These are phyloP conservation scores for Nakazawaea anatomiae DNA, from an alignment of 805 yeast species.

Conservation along the genomic window DNA sequence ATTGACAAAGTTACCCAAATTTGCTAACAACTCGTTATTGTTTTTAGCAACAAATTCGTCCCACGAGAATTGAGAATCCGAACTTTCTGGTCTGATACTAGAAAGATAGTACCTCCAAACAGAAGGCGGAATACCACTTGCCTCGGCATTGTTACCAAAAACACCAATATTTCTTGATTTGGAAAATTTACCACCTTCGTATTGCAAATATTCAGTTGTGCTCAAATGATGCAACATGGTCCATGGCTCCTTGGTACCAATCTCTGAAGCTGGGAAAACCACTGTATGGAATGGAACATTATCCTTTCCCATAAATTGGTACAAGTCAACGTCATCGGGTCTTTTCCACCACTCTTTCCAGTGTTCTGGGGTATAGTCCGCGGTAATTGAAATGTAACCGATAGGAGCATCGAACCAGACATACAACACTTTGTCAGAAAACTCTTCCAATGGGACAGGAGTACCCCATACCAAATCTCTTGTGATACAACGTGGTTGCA, in stretches of 20 bases:
- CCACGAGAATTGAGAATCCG: slow-evolving; percentile 98
- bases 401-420: slow-evolving; percentile 99
- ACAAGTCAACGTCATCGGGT: slow-evolving; percentile 82
- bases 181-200: slow-evolving; percentile 97
- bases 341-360: slow-evolving; percentile 95
- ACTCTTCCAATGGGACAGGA: slow-evolving; percentile 89
- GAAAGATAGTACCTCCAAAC: slow-evolving; percentile 98
- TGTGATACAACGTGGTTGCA: slow-evolving; percentile 91
- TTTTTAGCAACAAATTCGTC: slow-evolving; percentile 89
- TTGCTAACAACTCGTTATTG: slow-evolving; percentile 89
- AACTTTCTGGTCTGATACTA: slow-evolving; percentile 87
- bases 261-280: slow-evolving; percentile 88
- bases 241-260: slow-evolving; percentile 89
- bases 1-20: slow-evolving; percentile 94
- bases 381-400: slow-evolving; percentile 95
- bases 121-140: slow-evolving; percentile 82
- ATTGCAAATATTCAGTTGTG: slow-evolving; percentile 95
- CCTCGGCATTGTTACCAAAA: slow-evolving; percentile 95
- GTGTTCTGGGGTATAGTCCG: slow-evolving; percentile 67
- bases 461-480: slow-evolving; percentile 98
- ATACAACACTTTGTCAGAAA: slow-evolving; percentile 83
- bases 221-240: slow-evolving; percentile 84
- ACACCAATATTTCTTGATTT: slow-evolving; percentile 98
- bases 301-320: slow-evolving; percentile 99
- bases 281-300: slow-evolving; percentile 98